Evolutionary conservation across 805 yeast genomes (phyloP).

Genomic region (Suhomyces xylopsoci): DNA sequence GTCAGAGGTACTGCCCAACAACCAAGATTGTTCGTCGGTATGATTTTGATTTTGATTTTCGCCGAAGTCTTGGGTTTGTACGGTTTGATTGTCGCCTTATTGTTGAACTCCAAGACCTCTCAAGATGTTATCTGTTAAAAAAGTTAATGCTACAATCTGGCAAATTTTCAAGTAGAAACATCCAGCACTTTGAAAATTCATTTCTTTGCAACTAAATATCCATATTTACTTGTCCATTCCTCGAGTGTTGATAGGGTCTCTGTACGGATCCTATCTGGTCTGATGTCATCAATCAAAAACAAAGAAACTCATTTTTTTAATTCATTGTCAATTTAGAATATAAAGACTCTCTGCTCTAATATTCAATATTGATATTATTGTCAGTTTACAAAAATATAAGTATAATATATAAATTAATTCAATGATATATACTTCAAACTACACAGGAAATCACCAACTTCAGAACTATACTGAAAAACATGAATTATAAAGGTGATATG

Average conservation of each 20-base stretch:
- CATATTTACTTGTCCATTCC: not conserved
- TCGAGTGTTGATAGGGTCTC: conserved; percentile 2
- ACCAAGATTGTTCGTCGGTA: conserved; percentile 97
- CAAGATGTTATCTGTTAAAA: conserved; percentile 75
- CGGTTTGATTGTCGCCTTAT: conserved; percentile 96
- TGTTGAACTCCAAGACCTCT: conserved; percentile 96
- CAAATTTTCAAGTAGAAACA: too few species aligned
- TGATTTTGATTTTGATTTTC: conserved; percentile 96
- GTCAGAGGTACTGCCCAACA: conserved; percentile 98
- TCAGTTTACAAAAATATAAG: conserved; percentile 1
- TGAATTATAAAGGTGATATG: too few species aligned
- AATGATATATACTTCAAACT: conserved; percentile 21
- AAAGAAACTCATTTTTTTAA: conserved; percentile 1
- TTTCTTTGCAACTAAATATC: not conserved
- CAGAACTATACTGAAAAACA: too few species aligned
- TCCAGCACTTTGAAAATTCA: not conserved
- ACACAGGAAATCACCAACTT: too few species aligned
- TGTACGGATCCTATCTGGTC: not conserved
- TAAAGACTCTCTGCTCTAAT: not conserved
- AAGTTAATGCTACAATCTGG: too few species aligned
- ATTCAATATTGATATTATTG: not conserved
- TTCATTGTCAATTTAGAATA: conserved; percentile 1
- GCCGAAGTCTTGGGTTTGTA: conserved; percentile 98
- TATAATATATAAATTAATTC: not conserved
- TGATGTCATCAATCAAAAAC: not conserved